Evolutionary conservation across 495 filamentous ascomycete genomes (phyloP).

Genomic region (Penicillium fimorum): DNA sequence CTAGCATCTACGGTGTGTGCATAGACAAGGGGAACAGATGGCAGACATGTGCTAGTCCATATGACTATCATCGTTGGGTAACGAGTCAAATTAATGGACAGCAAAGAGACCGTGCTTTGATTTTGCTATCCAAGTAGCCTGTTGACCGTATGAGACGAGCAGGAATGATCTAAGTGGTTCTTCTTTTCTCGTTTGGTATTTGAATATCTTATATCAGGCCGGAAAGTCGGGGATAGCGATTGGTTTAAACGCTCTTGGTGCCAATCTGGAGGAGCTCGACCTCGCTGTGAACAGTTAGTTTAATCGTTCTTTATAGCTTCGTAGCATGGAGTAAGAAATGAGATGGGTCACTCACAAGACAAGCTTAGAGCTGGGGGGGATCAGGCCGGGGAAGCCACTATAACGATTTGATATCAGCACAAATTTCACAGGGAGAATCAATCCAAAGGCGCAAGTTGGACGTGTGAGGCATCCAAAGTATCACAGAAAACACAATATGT

Average conservation of each 20-base stretch:
- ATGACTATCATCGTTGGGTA: background rate
- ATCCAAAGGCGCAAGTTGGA: background rate
- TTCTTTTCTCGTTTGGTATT: background rate
- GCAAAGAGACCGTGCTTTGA: background rate
- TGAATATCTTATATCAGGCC: background rate
- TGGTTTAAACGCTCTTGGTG: conserved; percentile 25
- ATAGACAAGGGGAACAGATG: background rate
- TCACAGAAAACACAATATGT: background rate
- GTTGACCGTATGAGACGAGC: conserved; percentile 16
- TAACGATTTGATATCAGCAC: background rate
- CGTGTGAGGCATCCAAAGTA: background rate
- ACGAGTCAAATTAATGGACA: conserved; percentile 3
- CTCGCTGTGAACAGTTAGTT: conserved; percentile 33
- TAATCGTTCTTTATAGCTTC: background rate
- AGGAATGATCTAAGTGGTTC: background rate
- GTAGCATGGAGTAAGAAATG: background rate
- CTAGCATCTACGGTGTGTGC: background rate
- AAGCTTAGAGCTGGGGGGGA: conserved; percentile 47
- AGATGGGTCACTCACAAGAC: conserved; percentile 47
- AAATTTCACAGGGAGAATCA: background rate
- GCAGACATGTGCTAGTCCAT: conserved; percentile 2
- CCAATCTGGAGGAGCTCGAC: conserved; percentile 47
- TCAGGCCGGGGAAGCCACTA: conserved; percentile 56
- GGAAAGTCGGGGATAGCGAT: background rate
- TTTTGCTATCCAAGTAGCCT: background rate